A percentile compares a stretch with the other conserved stretches of the same genome.
phyloP scores from a whole-genome alignment of 176 grass and related monocot species.

The Leersia perrieri region DNA sequence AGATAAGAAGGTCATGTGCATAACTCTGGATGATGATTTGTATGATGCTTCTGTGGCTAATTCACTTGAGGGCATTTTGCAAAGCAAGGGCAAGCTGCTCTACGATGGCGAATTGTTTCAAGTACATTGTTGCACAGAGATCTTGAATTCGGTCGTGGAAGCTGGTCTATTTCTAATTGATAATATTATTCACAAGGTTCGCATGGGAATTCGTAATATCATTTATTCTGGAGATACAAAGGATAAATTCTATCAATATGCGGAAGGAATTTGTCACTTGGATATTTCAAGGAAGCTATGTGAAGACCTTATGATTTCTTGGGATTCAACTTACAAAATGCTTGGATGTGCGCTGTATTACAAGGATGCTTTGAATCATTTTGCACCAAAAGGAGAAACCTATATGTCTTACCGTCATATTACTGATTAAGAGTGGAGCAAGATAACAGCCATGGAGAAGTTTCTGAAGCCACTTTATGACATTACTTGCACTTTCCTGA shows the following conservation, averaged over 20 bases:
- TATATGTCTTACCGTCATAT: conserved; percentile 14
- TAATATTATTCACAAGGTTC: conserved; percentile 24
- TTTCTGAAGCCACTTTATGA: conserved; percentile 35
- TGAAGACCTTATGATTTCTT: conserved; percentile 10
- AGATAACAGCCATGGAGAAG: conserved; percentile 13
- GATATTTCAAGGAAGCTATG: conserved; percentile 21
- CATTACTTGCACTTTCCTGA: conserved; percentile 26
- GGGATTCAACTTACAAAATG: conserved; percentile 43
- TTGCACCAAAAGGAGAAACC: conserved; percentile 20
- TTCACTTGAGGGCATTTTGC: conserved; percentile 17
- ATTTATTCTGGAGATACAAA: not conserved
- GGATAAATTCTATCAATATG: conserved; percentile 18
- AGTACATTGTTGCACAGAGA: conserved; percentile 8
- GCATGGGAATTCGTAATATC: conserved; percentile 27
- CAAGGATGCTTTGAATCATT: conserved; percentile 29
- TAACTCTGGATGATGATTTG: conserved; percentile 30
- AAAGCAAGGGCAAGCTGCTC: not conserved
- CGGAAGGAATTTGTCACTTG: conserved; percentile 12
- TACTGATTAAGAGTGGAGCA: conserved; percentile 17
- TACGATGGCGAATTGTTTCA: conserved; percentile 31
- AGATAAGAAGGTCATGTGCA: conserved; percentile 32
- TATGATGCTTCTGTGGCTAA: conserved; percentile 19
- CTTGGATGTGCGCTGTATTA: not conserved
- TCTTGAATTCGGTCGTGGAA: conserved; percentile 2
- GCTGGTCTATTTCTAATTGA: conserved; percentile 15